These are phyloP conservation scores for Trypanosoma boissoni DNA, from an alignment of 208 protist genomes.

Conservation along the genomic window DNA sequence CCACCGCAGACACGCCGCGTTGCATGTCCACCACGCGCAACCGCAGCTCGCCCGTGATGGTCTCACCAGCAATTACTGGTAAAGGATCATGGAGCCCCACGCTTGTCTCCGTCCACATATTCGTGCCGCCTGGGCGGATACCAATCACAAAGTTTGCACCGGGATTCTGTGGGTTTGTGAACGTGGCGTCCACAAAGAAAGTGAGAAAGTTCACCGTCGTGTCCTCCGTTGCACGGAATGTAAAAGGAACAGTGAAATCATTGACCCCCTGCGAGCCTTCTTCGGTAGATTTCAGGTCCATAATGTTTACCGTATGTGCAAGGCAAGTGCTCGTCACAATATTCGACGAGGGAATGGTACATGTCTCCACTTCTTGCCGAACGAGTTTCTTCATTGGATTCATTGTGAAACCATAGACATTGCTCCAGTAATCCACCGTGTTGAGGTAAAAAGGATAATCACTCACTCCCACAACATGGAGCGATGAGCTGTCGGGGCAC, in stretches of 20 bases:
- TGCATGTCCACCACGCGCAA: conserved; percentile 41
- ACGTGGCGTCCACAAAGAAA: conserved; percentile 80
- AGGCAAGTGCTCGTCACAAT: conserved; percentile 71
- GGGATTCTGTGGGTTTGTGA: conserved; percentile 61
- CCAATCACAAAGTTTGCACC: conserved; percentile 88
- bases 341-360: conserved; percentile 61
- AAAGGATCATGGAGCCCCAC: conserved; percentile 63
- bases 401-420: conserved; percentile 93
- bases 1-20: conserved; percentile 52
- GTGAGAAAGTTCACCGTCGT: conserved; percentile 86
- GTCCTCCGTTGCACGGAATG: conserved; percentile 39
- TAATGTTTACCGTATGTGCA: conserved; percentile 62
- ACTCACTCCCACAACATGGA: conserved; percentile 81
- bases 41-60: conserved; percentile 48
- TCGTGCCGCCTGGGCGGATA: conserved; percentile 68
- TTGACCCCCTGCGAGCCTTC: conserved; percentile 31
- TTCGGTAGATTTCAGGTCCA: conserved; percentile 33
- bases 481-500: conserved; percentile 75
- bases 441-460: conserved; percentile 86
- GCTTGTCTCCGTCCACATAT: conserved; percentile 83
- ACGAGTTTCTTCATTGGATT: conserved; percentile 89
- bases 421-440: conserved; percentile 90
- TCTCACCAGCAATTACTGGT: conserved; percentile 69
- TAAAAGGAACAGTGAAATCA: conserved; percentile 59
- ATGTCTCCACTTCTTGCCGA: conserved; percentile 72